Conservation (phyloP, 805 yeast genomes). For the Yarrowia deformans region DNA sequence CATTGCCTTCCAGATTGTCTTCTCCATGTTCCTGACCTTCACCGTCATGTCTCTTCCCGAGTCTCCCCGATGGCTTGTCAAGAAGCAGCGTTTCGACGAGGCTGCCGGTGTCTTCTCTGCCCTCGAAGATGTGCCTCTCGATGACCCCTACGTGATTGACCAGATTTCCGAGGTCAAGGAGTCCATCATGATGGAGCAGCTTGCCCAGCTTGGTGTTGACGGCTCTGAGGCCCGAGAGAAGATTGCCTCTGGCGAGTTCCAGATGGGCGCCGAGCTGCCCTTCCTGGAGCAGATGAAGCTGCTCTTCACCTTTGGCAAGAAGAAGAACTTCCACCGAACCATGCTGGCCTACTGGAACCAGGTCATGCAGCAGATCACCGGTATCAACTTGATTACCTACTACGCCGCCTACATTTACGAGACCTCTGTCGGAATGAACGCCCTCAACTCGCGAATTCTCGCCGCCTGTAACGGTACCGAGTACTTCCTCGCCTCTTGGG, state of each 20-base stretch:
- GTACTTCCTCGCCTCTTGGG: conserved; percentile 68
- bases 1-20: conserved; percentile 69
- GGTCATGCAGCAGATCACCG: conserved; percentile 82
- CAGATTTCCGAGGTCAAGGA: conserved; percentile 32
- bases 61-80: conserved; percentile 83
- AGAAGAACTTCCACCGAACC: conserved; percentile 39
- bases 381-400: conserved; percentile 88
- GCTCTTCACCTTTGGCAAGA: conserved; percentile 38
- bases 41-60: conserved; percentile 76
- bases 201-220: conserved; percentile 33
- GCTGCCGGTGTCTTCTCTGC: conserved; percentile 52
- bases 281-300: conserved; percentile 17
- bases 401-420: conserved; percentile 85
- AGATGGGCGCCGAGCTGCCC: conserved; percentile 34
- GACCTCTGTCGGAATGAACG: conserved; percentile 62
- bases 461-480: conserved; percentile 52
- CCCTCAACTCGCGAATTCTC: conserved; percentile 42
- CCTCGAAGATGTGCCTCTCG: conserved; percentile 31
- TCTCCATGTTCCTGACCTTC: conserved; percentile 64
- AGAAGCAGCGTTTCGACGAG: conserved; percentile 62
- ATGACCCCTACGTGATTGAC: conserved; percentile 31
- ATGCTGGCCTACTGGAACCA: conserved; percentile 54
- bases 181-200: conserved; percentile 36
- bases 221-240: conserved; percentile 9
- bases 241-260: conserved; percentile 17